phyloP scores from a whole-genome alignment of 768 basidiomycete species.

The Mycena capillaripes region DNA sequence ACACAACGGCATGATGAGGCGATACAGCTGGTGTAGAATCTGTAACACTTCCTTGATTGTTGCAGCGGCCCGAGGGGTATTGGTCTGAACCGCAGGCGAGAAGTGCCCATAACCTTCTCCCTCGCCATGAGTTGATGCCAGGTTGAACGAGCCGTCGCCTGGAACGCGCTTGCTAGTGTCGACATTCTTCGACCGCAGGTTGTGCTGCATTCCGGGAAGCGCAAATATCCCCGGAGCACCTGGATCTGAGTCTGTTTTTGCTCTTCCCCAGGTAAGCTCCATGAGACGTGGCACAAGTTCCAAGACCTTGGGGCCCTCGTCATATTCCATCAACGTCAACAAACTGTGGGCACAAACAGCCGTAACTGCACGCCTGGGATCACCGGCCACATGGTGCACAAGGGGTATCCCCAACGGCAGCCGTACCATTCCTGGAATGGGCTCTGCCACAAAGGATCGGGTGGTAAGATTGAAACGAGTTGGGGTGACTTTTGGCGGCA shows the following conservation, averaged over 20 bases:
- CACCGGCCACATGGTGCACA: slow-evolving; percentile 12
- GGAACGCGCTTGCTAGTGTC: background rate
- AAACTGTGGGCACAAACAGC: slow-evolving; percentile 21
- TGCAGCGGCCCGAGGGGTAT: background rate
- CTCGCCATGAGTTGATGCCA: slow-evolving; percentile 29
- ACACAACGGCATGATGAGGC: slow-evolving; percentile 24
- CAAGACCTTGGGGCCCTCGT: background rate
- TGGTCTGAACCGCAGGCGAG: slow-evolving; percentile 29
- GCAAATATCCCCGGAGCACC: slow-evolving; percentile 6
- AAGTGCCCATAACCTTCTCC: slow-evolving; percentile 27
- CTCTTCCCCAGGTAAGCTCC: slow-evolving; percentile 13
- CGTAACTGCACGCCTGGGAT: slow-evolving; percentile 18
- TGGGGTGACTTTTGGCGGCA: slow-evolving; percentile 1
- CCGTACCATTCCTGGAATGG: slow-evolving; percentile 32
- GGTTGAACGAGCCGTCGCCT: slow-evolving; percentile 28
- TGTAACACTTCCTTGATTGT: background rate
- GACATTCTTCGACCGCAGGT: slow-evolving; percentile 6
- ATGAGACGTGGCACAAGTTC: background rate
- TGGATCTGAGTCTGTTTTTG: background rate
- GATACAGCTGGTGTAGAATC: slow-evolving; percentile 19
- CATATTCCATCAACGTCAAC: background rate
- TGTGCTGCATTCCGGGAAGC: background rate
- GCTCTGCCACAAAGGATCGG: background rate
- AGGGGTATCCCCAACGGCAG: slow-evolving; percentile 25
- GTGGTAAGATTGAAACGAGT: background rate